These are phyloP conservation scores for Dryas drummondii DNA, from an alignment of 306 rosid genomes.

Conservation along the genomic window DNA sequence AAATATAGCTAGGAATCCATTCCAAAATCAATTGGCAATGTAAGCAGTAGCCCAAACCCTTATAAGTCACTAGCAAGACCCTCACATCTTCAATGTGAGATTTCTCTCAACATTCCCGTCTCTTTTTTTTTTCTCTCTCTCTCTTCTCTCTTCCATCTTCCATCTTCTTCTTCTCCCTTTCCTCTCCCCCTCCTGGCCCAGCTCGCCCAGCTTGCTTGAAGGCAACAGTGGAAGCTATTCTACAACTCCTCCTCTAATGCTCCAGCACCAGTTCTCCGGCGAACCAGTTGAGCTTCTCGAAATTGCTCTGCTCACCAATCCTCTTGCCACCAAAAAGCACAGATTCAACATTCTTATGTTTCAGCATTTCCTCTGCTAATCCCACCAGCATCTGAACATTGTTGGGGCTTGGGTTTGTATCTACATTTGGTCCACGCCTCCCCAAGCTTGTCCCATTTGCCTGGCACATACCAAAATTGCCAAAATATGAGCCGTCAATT, in stretches of 20 bases:
- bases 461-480: constrained; percentile 43
- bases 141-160: no score
- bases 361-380: constrained; percentile 80
- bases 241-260: constrained; percentile 99
- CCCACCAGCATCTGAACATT: constrained; percentile 77
- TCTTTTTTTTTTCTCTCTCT: no score
- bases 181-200: no score
- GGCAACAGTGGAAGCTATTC: constrained; percentile 99
- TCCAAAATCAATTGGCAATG: no score
- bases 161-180: no score
- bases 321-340: constrained; percentile 90
- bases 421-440: constrained; percentile 65
- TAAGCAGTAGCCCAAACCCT: no score
- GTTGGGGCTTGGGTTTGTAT: constrained; percentile 69
- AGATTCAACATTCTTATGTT: constrained; percentile 95
- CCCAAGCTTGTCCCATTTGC: constrained; percentile 91
- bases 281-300: constrained; percentile 94
- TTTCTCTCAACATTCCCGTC: no score
- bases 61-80: no score
- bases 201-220: constrained; percentile 71
- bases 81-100: no score
- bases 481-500: constrained; percentile 9
- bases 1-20: no score
- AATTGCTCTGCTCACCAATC: constrained; percentile 75
- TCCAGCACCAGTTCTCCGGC: constrained; percentile 96